These are phyloP conservation scores for Ogataea angusta DNA, from an alignment of 805 yeast species.

Conservation along the genomic window DNA sequence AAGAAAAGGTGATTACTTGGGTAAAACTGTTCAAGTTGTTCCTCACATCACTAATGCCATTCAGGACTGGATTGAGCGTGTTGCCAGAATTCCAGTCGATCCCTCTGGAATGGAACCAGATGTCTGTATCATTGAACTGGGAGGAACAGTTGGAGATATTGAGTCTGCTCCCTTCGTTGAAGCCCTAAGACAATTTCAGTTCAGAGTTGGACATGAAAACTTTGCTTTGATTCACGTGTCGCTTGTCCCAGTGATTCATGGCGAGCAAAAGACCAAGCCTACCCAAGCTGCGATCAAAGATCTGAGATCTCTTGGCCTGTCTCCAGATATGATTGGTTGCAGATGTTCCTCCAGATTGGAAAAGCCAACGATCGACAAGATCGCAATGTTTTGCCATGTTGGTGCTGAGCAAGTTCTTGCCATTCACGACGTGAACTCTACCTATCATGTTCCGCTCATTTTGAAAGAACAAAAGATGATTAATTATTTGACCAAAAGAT, in stretches of 20 bases:
- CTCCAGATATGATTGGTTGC: slow-evolving; percentile 97
- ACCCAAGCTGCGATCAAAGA: slow-evolving; percentile 99
- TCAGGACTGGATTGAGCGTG: slow-evolving; percentile 98
- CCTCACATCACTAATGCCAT: slow-evolving; percentile 97
- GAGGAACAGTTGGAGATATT: slow-evolving; percentile 99
- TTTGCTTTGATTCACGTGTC: slow-evolving; percentile 97
- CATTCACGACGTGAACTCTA: slow-evolving; percentile 93
- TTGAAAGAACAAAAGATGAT: slow-evolving; percentile 84
- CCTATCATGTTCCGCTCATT: slow-evolving; percentile 94
- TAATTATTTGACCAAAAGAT: slow-evolving; percentile 65
- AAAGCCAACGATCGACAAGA: slow-evolving; percentile 83
- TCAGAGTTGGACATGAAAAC: slow-evolving; percentile 90
- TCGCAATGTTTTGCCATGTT: slow-evolving; percentile 98
- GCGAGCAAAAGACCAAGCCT: slow-evolving; percentile 98
- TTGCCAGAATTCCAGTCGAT: slow-evolving; percentile 89
- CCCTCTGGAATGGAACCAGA: slow-evolving; percentile 86
- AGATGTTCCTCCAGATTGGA: slow-evolving; percentile 87
- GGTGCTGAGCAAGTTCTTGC: slow-evolving; percentile 98
- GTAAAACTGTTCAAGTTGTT: slow-evolving; percentile 99
- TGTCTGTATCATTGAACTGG: slow-evolving; percentile 93
- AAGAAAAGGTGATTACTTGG: slow-evolving; percentile 95
- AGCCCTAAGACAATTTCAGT: slow-evolving; percentile 98
- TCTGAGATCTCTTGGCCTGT: slow-evolving; percentile 88
- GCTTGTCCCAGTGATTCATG: slow-evolving; percentile 94
- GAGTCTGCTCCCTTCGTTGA: slow-evolving; percentile 99